Conservation (phyloP, 768 basidiomycete genomes). For the Piloderma croceum region DNA sequence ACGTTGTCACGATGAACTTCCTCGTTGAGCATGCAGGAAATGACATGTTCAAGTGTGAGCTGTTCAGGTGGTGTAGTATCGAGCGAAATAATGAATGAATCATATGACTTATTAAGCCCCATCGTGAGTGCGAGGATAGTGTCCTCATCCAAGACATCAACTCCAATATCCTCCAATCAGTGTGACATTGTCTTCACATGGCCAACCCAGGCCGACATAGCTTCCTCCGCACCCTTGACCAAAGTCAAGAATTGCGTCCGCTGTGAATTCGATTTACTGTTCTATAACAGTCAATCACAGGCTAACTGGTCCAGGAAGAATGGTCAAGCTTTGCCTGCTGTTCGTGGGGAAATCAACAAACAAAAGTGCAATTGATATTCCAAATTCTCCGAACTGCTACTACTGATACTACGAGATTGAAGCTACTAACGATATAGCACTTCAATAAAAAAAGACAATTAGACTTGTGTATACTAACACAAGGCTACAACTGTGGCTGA, state of each 20-base stretch:
- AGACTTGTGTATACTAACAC: too few species aligned
- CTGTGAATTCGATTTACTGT: too few species aligned
- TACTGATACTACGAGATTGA: too few species aligned
- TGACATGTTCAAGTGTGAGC: constrained; percentile 23
- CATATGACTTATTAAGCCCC: constrained; percentile 22
- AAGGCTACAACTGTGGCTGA: too few species aligned
- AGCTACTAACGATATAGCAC: too few species aligned
- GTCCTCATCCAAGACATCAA: constrained; percentile 19
- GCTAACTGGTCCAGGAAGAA: too few species aligned
- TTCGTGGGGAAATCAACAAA: too few species aligned
- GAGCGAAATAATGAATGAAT: constrained; percentile 25
- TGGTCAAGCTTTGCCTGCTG: too few species aligned
- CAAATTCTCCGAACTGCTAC: too few species aligned
- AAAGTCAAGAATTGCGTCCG: constrained; percentile 18
- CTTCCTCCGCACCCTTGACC: constrained; percentile 17
- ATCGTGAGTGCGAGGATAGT: constrained; percentile 23
- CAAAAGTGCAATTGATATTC: too few species aligned
- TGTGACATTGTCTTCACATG: constrained; percentile 15
- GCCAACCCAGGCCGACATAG: constrained; percentile 23
- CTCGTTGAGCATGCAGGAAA: constrained; percentile 28
- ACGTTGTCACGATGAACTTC: constrained; percentile 17
- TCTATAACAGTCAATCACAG: too few species aligned
- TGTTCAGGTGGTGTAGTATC: constrained; percentile 19
- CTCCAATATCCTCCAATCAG: constrained; percentile 17
- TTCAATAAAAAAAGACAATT: too few species aligned